Evolutionary conservation across 495 filamentous ascomycete genomes (phyloP), one percentile per base, ranked within the genome.

Genomic region (Aspergillus diversus): DNA sequence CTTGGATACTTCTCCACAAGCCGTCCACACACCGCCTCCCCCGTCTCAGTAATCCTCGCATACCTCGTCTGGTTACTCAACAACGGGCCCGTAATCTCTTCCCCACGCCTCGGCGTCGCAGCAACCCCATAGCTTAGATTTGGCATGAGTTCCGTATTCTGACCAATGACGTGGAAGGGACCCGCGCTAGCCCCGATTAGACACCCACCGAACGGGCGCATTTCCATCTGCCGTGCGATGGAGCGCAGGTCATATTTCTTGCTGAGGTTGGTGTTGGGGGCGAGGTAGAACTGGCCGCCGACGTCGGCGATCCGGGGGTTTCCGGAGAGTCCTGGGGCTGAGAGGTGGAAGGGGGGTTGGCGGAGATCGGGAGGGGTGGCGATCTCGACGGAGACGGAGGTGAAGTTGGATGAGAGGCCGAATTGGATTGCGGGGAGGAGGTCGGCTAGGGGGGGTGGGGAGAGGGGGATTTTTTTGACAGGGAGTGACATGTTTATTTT

Each of bases 91-190:
- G 2, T 2, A 27, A 27, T 27, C 21, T 27, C 21, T 2, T 27
- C 21, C 21, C 21, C 21, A 27, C 21, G 21, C 21, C 21, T 27
- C 16, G 47, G 47, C n/a, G 47, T 27, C 32, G 15, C 32, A 3
- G 37, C 47, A 7, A n/a, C 49, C 5, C 32, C 50, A 62, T 69
- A 78, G 27, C 66, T 59, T 0, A 80, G 32, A 66, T 77, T 78
- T 2, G 76, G 72, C 55, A 73, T 73, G 15, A 80, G 66, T 37
- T 80, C 77, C 32, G 69, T 67, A 53, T 80, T 80, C 33, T 64
- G 63, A 3, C 75, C 77, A 17, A 77, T 46, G 33, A 77, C 67
- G 37, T 80, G 72, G 43, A 76, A 78, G n/a, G 77, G 77, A 2
- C 72, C 77, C 9, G 77, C 77, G 0, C 73, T 72, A 3, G 77